Percentiles rank a stretch among this genome's conserved stretches.
Conservation (phyloP, 2,329 filamentous ascomycete genomes). For the Rhynchosporium agropyri region DNA sequence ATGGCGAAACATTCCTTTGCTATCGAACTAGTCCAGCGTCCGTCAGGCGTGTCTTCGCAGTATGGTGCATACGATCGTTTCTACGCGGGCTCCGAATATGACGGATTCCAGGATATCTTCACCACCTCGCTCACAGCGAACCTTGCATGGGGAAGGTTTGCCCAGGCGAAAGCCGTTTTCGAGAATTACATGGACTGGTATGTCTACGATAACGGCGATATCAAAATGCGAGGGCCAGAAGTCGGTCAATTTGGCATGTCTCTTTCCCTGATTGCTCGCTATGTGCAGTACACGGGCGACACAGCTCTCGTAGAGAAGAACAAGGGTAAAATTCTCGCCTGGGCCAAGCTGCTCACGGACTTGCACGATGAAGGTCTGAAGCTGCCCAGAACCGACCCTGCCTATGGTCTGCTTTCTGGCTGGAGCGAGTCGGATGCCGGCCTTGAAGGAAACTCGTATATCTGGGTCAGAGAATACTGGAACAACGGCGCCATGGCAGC, state of each 20-base stretch:
- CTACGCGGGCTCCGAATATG: slow-evolving; percentile 2
- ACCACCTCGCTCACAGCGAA: slow-evolving; percentile 3
- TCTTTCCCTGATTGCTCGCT: neutral
- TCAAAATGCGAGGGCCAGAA: neutral
- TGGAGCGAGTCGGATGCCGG: neutral
- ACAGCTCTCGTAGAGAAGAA: neutral
- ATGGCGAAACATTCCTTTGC: slow-evolving; percentile 3
- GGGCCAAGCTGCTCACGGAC: neutral
- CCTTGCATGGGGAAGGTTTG: neutral
- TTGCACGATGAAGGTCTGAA: neutral
- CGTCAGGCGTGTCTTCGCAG: neutral
- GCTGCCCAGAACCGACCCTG: neutral
- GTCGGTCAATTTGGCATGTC: neutral
- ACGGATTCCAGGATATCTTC: slow-evolving; percentile 8
- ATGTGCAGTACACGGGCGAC: slow-evolving; percentile 2
- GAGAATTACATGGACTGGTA: slow-evolving; percentile 5
- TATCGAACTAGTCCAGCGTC: neutral
- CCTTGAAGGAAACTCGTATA: neutral
- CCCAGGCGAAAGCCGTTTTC: neutral
- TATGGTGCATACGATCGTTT: neutral
- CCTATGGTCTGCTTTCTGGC: neutral
- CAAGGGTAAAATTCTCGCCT: neutral
- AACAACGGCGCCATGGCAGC: neutral
- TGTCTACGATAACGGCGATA: neutral
- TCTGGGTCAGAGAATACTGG: neutral